Percentiles rank a stretch among this genome's conserved stretches.
phyloP scores from a whole-genome alignment of 108 stramenopile species.

The Skeletonema potamos region DNA sequence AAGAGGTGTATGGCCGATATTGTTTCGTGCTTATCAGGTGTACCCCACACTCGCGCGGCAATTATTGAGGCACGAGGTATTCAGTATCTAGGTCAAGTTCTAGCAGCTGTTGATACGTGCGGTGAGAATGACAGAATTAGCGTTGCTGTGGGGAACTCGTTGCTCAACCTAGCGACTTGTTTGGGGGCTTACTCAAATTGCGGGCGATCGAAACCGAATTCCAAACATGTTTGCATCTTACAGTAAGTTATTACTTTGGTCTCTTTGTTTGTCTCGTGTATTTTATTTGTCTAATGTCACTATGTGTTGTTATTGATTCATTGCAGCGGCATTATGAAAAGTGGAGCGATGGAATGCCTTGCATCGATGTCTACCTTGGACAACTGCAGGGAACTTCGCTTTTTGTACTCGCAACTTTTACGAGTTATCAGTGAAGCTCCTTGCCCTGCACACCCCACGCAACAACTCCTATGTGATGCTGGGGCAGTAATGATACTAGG shows the following conservation, averaged over 20 bases:
- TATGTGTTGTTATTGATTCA: not conserved
- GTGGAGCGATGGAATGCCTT: conserved; percentile 63
- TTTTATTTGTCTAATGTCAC: not conserved
- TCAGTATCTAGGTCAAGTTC: conserved; percentile 48
- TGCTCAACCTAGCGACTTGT: conserved; percentile 61
- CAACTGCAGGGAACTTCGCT: conserved; percentile 39
- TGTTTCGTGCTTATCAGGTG: conserved; percentile 55
- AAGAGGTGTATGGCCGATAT: conserved; percentile 57
- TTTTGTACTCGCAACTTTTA: conserved; percentile 51
- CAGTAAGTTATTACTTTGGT: conserved; percentile 40
- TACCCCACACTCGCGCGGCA: conserved; percentile 65
- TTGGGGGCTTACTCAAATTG: conserved; percentile 41
- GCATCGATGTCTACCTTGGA: conserved; percentile 51
- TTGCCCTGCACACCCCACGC: conserved; percentile 34
- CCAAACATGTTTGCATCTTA: conserved; percentile 31
- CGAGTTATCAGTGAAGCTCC: conserved; percentile 65
- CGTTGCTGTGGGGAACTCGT: conserved; percentile 51
- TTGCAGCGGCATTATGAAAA: conserved; percentile 58
- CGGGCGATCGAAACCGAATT: not conserved
- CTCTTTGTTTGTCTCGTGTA: not conserved
- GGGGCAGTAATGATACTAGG: conserved; percentile 58
- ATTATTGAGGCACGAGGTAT: conserved; percentile 57
- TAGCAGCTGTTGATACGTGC: conserved; percentile 28
- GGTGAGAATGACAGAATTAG: conserved; percentile 35
- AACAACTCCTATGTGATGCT: conserved; percentile 48